Base-by-base conservation (phyloP, 2,329 filamentous ascomycete genomes). In the Colletotrichum sp. region DNA sequence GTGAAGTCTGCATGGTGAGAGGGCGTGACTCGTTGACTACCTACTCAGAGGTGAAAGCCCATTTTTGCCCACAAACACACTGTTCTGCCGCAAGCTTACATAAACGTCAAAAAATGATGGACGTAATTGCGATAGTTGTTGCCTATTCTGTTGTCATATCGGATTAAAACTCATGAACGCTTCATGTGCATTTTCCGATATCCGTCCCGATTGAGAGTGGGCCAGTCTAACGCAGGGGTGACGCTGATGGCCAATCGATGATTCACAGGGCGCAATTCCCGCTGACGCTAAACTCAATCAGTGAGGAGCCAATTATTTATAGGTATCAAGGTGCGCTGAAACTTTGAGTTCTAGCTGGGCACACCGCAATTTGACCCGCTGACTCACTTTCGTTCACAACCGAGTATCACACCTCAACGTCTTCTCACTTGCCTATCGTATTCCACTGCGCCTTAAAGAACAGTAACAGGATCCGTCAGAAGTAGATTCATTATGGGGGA, bases 231-330 rank as follows among this genome's bases (percentile, higher is more conserved):
- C 18, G 39, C 39, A 48, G 39, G 39, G 39, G 18, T 48, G 39
- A 48, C 39, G 39, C 39, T 48, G 39, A 12, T n/a, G 39, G 39
- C 39, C 39, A n/a, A 48, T 39, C 60, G 55, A 36, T 66, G 68
- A 71, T 65, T 71, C 16, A 71, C 32, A 28, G 34, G 60, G 32
- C 15, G 32, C 25, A n/a, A 18, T n/a, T 25, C 25, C 16, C 18
- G 5, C 15, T 22, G 22, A 43, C 64, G 70, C 70, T 68, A 68
- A 68, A 12, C 70, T 36, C 18, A 61, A 36, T 36, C 32, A 18
- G 70, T 48, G 62, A 9, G 18, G 28, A 12, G 0, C 28, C 9
- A 28, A n/a, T 61, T 8, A 12, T 34, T 34, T 22, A 30, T n/a
- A 10, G 58, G 56, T 28, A 32, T n/a, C 10, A 30, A 22, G 28